Evolutionary conservation across 768 basidiomycete genomes (phyloP).

Genomic region (Pulveroboletus sp.): DNA sequence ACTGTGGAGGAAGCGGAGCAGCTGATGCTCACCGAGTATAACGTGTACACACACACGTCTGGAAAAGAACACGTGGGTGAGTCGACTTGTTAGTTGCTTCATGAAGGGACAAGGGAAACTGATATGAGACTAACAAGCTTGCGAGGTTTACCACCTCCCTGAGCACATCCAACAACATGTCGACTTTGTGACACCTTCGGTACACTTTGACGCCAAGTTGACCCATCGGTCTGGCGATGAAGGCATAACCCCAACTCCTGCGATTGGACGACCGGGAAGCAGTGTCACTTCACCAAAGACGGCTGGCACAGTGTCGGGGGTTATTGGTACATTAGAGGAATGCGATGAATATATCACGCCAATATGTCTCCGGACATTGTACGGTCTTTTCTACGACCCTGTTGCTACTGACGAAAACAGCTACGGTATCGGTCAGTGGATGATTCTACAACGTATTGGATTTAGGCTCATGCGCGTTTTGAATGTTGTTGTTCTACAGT

Average conservation of each 20-base stretch:
- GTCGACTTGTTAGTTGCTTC: neutral
- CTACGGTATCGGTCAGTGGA: conserved; percentile 33
- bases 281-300: conserved; percentile 12
- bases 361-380: conserved; percentile 27
- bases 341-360: conserved; percentile 31
- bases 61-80: conserved; percentile 25
- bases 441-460: neutral
- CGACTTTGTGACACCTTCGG: neutral
- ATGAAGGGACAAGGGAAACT: neutral
- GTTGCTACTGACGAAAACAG: conserved; percentile 26
- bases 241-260: neutral
- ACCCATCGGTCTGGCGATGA: neutral
- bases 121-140: too few species aligned
- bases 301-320: conserved; percentile 2
- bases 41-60: conserved; percentile 24
- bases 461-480: neutral
- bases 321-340: conserved; percentile 6
- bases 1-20: conserved; percentile 33
- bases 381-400: conserved; percentile 25
- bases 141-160: too few species aligned
- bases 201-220: neutral
- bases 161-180: neutral
- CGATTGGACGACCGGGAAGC: conserved; percentile 14
- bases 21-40: conserved; percentile 33
- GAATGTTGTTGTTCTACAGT: conserved; percentile 11